Base-by-base conservation (phyloP, 1,284 basidiomycete genomes). In the Pyrrhoderma noxium region DNA sequence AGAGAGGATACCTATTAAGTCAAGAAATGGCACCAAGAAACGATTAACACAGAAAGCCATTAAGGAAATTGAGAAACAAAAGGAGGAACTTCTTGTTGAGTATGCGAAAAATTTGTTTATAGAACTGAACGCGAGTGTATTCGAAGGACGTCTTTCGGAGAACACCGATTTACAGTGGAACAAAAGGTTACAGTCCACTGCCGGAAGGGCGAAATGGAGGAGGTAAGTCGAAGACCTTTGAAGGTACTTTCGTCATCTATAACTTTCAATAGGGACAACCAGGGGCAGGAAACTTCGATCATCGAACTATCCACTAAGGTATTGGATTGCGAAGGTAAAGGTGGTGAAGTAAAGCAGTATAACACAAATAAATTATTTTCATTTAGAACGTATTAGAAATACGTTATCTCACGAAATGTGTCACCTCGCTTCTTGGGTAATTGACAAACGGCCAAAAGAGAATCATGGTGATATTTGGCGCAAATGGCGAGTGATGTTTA, bases 351-450 rank as follows among this genome's bases (percentile, higher is more conserved):
- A 22, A 8, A 8, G 8, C 8, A 40, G 4, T 7, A 5, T 5
- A n/a, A 18, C 16, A 16, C 38, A 22, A 40, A 40, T 40, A 4
- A 22, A 47, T 9, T 13, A 8, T 16, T 8, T 3, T 18, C 11
- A 22, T 3, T n/a, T 51, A 89, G 85, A 85, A 51, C 78, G 87
- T 21, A 81, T 93, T 37, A 70, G 80, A 18, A 80, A 87, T 61
- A 93, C 90, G 0, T 67, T 93, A 2, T 79, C 85, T 23, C 89
- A 93, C 59, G 90, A 93, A 65, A 88, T 93, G 82, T 93, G 89
- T 57, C 90, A 92, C 65, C 67, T 93, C 23, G 89, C 89, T 3
- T 81, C 78, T 51, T 93, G 90, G 89, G 69, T 85, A 27, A 83
- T 92, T 48, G 76, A 85, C 60, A 67, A 74, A 8, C 72, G 79